Evolutionary conservation across 202 grass and related monocot species (phyloP), one percentile per base, ranked within the genome.

Genomic region (Brachypodium distachyon): DNA sequence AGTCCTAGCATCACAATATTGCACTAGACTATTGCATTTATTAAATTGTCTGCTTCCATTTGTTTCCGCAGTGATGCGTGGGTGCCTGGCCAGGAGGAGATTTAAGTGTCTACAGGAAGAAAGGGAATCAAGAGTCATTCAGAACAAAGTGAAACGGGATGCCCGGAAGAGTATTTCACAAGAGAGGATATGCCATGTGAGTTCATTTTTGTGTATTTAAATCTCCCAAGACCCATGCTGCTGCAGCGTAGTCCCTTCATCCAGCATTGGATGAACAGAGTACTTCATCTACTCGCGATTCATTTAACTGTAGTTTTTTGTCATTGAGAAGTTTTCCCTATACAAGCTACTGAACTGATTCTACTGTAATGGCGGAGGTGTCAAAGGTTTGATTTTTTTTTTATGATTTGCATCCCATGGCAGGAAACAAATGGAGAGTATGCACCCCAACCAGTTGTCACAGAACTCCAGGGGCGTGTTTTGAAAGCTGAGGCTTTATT

Each of bases 1-100:
- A 62, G 47, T 48, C 12, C 16, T 65, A 81, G 1, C 59, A 42
- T 29, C 38, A 55, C 71, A 29, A 42, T 22, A 66, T 61, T 60
- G 7, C 22, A 53, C 13, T 68, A 83, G 6, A 76, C 2, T 53
- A 67, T 44, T 60, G 48, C 31, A 68, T 77, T 12, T 38, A 22
- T 87, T 71, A 87, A 55, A 87, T 56, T 42, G 72, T 81, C 27
- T 69, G 29, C 28, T 85, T 62, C 31, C 42, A 27, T 85, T 39
- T 84, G 68, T 63, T 82, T 83, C 63, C 90, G 59, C 77, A 99
- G 91, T 85, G 70, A 86, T 91, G 56, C 92, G 92, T 82, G 87
- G 92, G 70, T 93, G 62, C 49, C 55, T 99, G 61, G 85, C 55
- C n/a, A 93, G 87, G 85, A 99, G 83, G 46, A 89, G 86, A 79